Evolutionary conservation across 805 yeast genomes (phyloP), one percentile per base, ranked within the genome.

Genomic region (Barnettozyma californica): DNA sequence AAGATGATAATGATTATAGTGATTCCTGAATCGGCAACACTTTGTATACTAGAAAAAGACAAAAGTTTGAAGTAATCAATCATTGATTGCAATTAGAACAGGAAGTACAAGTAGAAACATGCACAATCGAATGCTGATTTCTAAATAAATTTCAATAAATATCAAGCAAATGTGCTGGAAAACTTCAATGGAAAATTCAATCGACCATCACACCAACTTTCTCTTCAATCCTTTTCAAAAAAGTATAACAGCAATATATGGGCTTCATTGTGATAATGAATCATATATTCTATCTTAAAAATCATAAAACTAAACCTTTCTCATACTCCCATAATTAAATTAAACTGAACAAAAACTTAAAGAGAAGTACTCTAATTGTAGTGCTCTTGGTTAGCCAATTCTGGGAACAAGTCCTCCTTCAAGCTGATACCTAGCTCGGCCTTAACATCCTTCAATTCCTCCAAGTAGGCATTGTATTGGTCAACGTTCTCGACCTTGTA

Each of bases 391-490:
- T 54, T 53, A 41, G 51, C 55, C 48, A 60, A 50, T 57, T 64
- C 69, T 54, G 74, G 71, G 72, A 80, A 90, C 64, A 91, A 77
- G 62, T 87, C 96, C 75, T 91, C 97, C 76, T 87, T 87, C 68
- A 91, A 80, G 60, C 92, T 92, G 67, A 91, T 78, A 60, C 97
- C 98, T 63, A 94, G 80, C 70, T 91, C 96, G 68, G 84, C 78
- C 77, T 97, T 89, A 57, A 88, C 80, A 53, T 81, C 94, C 75
- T 87, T 87, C 67, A 94, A 82, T 71, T 92, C 99, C 53, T 87
- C 96, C 61, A 94, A 83, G 78, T 94, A 94, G 56, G 97, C 97
- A 63, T 85, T 80, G 78, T 94, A 94, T 76, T 94, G 98, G 60
- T 84, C 85, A 68, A 80, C 83, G 75, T 84, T 88, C 72, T 92